These are phyloP conservation scores for Daldinia decipiens DNA, from an alignment of 495 filamentous ascomycete species.

Conservation along the genomic window DNA sequence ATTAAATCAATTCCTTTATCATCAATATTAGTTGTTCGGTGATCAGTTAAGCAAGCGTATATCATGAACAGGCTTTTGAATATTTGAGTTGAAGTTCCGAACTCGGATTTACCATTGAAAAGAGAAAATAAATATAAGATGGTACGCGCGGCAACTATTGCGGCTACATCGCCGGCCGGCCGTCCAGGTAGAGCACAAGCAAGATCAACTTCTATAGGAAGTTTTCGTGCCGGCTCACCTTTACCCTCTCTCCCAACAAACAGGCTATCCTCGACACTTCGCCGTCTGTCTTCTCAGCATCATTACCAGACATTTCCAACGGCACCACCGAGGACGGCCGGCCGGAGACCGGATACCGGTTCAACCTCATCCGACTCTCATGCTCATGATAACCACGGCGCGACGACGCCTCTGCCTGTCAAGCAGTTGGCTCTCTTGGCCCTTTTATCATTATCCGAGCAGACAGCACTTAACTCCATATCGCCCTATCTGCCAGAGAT, in stretches of 20 bases:
- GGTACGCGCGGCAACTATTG: conserved; percentile 50
- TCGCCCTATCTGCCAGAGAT: conserved; percentile 96
- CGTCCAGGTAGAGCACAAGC: conserved; percentile 33
- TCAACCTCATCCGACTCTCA: conserved; percentile 42
- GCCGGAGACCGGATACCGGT: conserved; percentile 43
- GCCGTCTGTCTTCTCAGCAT: conserved; percentile 68
- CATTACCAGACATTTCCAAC: conserved; percentile 96
- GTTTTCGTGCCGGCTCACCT: conserved; percentile 62
- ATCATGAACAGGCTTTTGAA: conserved; percentile 8
- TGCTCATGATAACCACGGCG: conserved; percentile 51
- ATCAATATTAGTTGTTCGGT: neutral
- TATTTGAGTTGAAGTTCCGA: conserved; percentile 19
- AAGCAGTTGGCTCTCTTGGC: conserved; percentile 86
- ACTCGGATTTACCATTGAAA: conserved; percentile 34
- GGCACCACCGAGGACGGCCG: conserved; percentile 79
- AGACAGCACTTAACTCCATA: conserved; percentile 96
- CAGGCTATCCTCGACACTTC: conserved; percentile 43
- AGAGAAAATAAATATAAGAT: conserved; percentile 33
- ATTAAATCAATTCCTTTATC: neutral
- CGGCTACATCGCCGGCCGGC: conserved; percentile 38
- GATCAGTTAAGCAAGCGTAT: neutral
- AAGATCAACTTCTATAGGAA: conserved; percentile 50
- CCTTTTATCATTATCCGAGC: conserved; percentile 88
- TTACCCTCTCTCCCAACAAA: conserved; percentile 46
- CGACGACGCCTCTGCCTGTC: conserved; percentile 77